phyloP scores from a whole-genome alignment of 2,329 filamentous ascomycete genomes.

The Hymenoscyphus occultus region DNA sequence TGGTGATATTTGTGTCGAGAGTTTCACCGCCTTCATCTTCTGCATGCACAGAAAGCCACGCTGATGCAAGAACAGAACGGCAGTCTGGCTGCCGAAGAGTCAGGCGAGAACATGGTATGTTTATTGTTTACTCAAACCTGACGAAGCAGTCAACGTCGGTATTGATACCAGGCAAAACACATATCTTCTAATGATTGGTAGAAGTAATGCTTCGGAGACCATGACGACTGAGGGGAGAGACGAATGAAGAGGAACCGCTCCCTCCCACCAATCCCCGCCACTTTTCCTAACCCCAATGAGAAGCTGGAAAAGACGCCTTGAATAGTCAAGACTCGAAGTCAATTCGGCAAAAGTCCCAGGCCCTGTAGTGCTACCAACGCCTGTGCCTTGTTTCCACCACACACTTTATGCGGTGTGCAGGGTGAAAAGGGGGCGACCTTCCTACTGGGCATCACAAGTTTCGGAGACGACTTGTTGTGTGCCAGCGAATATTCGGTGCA shows the following conservation, averaged over 20 bases:
- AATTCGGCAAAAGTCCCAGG: slow-evolving; percentile 1
- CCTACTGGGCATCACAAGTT: slow-evolving; percentile 4
- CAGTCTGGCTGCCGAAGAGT: slow-evolving; percentile 10
- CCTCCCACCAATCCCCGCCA: neutral
- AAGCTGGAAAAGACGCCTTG: neutral
- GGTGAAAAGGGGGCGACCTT: slow-evolving; percentile 6
- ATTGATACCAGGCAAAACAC: neutral
- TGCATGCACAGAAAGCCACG: slow-evolving; percentile 5
- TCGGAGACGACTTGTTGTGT: slow-evolving; percentile 2
- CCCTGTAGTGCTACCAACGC: neutral
- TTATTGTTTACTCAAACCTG: neutral
- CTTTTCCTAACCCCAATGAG: neutral
- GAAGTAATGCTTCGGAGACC: neutral
- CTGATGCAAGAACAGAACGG: slow-evolving; percentile 7
- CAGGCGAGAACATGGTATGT: neutral
- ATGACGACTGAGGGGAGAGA: neutral
- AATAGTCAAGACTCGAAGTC: neutral
- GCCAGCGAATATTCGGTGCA: slow-evolving; percentile 3
- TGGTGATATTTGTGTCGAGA: slow-evolving; percentile 6
- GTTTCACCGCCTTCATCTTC: slow-evolving; percentile 10
- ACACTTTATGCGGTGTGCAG: slow-evolving; percentile 1
- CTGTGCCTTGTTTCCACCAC: slow-evolving; percentile 3
- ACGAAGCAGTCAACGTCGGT: neutral
- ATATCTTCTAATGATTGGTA: neutral
- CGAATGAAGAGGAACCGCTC: neutral